phyloP scores from a whole-genome alignment of 306 rosid species.

The Oxytropis ochrocephala region DNA sequence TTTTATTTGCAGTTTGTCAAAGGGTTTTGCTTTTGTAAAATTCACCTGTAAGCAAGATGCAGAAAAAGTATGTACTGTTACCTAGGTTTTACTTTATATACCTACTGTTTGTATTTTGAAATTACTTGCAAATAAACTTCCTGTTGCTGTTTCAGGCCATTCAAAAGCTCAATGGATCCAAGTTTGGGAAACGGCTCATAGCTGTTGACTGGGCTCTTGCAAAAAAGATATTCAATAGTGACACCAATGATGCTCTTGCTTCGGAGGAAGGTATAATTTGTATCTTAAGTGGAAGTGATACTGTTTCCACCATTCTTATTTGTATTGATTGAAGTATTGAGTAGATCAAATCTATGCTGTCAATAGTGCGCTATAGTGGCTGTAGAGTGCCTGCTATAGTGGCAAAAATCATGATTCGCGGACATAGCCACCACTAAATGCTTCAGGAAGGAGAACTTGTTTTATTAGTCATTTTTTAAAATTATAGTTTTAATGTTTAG shows the following conservation, averaged over 20 bases:
- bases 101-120: slow-evolving; percentile 4
- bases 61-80: slow-evolving; percentile 55
- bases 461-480: neutral
- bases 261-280: slow-evolving; percentile 54
- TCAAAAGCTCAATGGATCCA: slow-evolving; percentile 67
- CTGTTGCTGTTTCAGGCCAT: slow-evolving; percentile 57
- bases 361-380: too few species aligned
- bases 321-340: neutral
- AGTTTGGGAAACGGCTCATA: slow-evolving; percentile 60
- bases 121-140: slow-evolving; percentile 10
- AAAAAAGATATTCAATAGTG: slow-evolving; percentile 64
- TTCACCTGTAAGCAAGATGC: slow-evolving; percentile 86
- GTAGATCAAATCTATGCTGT: neutral
- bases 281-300: neutral
- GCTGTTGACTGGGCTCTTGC: slow-evolving; percentile 99
- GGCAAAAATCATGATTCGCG: too few species aligned
- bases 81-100: slow-evolving; percentile 13
- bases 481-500: neutral
- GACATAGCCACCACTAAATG: neutral
- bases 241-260: slow-evolving; percentile 31
- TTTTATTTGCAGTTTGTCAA: slow-evolving; percentile 61
- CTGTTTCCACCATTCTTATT: neutral
- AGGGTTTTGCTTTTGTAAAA: slow-evolving; percentile 92
- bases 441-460: neutral
- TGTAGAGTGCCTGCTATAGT: too few species aligned